A percentile compares a stretch with the other conserved stretches of the same genome.
These are phyloP conservation scores for Aspergillus proliferans DNA, from an alignment of 2,329 filamentous ascomycete genomes.

Conservation along the genomic window DNA sequence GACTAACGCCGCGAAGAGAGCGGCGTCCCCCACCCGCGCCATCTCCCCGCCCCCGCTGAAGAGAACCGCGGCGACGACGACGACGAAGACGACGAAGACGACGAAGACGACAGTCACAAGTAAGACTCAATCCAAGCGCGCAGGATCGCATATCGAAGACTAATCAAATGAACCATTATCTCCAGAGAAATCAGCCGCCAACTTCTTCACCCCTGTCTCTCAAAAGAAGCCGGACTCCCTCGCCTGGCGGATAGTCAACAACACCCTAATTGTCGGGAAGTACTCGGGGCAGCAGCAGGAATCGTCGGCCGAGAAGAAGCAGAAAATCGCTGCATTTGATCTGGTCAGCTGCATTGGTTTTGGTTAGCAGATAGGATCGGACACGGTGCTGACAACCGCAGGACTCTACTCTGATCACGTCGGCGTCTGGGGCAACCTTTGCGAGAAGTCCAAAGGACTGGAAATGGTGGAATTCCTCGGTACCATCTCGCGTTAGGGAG, in stretches of 20 bases:
- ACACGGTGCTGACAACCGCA: constrained; percentile 24
- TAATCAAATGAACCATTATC: no score
- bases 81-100: no score
- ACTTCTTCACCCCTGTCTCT: constrained; percentile 81
- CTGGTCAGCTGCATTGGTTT: constrained; percentile 24
- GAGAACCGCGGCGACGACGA: constrained; percentile 42
- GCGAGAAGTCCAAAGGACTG: constrained; percentile 67
- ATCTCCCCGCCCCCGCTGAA: constrained; percentile 55
- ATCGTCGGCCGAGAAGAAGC: constrained; percentile 4
- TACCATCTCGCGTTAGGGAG: constrained; percentile 61
- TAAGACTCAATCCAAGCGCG: no score
- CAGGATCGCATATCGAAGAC: no score
- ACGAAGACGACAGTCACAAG: no score
- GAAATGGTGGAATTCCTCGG: constrained; percentile 82
- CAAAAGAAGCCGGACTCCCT: constrained; percentile 75
- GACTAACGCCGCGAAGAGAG: constrained; percentile 26
- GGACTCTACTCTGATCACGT: constrained; percentile 83
- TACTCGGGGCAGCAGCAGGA: constrained; percentile 43
- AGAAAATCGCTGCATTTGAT: constrained; percentile 43
- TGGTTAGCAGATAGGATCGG: background rate
- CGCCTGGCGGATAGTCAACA: constrained; percentile 61
- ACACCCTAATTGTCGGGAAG: constrained; percentile 68
- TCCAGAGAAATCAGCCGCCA: constrained; percentile 55
- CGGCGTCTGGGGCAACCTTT: constrained; percentile 75
- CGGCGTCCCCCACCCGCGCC: constrained; percentile 30